A percentile compares a stretch with the other conserved stretches of the same genome.
Evolutionary conservation across 2,329 filamentous ascomycete genomes (phyloP).

Genomic region (Nigrospora sphaerica): DNA sequence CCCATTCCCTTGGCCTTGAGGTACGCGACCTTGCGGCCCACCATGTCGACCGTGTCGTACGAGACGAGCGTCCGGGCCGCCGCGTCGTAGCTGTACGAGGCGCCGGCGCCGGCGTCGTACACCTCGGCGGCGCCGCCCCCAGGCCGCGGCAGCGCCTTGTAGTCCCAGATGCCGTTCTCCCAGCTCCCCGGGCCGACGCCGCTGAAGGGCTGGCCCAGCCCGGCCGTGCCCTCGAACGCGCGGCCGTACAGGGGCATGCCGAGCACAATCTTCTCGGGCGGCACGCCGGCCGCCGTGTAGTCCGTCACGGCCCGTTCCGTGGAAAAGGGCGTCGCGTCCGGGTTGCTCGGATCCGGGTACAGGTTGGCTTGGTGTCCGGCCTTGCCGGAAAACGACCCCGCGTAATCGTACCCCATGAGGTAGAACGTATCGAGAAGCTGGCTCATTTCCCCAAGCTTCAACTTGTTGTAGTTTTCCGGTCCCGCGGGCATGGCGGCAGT

Average conservation of each 20-base stretch:
- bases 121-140: slow-evolving; percentile 48
- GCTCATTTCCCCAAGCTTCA: slow-evolving; percentile 39
- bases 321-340: slow-evolving; percentile 60
- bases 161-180: slow-evolving; percentile 74
- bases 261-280: slow-evolving; percentile 60
- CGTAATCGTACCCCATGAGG: slow-evolving; percentile 69
- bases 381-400: slow-evolving; percentile 58
- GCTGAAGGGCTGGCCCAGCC: slow-evolving; percentile 55
- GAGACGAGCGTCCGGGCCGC: slow-evolving; percentile 56
- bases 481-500: slow-evolving; percentile 47
- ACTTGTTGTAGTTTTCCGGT: slow-evolving; percentile 35
- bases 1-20: slow-evolving; percentile 57
- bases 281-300: slow-evolving; percentile 59
- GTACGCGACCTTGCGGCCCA: slow-evolving; percentile 57
- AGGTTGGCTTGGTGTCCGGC: slow-evolving; percentile 70
- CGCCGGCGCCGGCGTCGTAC: slow-evolving; percentile 50
- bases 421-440: slow-evolving; percentile 46
- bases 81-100: slow-evolving; percentile 65
- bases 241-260: slow-evolving; percentile 80
- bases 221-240: slow-evolving; percentile 56
- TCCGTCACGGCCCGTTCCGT: slow-evolving; percentile 58
- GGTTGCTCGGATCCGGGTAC: slow-evolving; percentile 45
- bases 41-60: slow-evolving; percentile 60
- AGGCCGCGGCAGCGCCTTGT: slow-evolving; percentile 56
- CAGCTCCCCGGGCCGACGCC: slow-evolving; percentile 63